Evolutionary conservation across 495 filamentous ascomycete species (phyloP), one percentile per base, ranked within the genome.

Genomic region (Chaetomidium leptoderma): DNA sequence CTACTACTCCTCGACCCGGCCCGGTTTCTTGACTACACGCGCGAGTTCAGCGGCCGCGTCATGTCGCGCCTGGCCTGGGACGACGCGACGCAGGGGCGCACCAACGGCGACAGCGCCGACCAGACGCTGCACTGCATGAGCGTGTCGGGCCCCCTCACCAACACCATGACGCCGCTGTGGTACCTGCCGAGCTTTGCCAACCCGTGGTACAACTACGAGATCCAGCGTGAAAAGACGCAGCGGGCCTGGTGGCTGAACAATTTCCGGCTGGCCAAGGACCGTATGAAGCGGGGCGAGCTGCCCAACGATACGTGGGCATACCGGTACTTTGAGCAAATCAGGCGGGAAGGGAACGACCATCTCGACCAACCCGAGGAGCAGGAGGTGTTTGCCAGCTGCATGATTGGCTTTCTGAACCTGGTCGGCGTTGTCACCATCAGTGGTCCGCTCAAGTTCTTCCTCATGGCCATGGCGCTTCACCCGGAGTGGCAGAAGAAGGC

Each of bases 21-120:
- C 0, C 74, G 72, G n/a, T 77, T 76, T 58, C 67, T 75, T 30
- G 63, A 69, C 17, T 72, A 76, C 62, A 70, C 73, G 8, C 68
- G 76, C 53, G 76, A 78, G 63, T 72, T 71, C 58, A 74, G 74
- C 35, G 74, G 74, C 0, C 74, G 76, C 29, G 69, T 78, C 53
- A 78, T 78, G 76, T 74, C 72, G 33, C 65, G 72, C 10, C 64
- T 78, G 6, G 74, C 76, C 27, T 78, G 74, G 74, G 76, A 76
- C 52, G 74, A 77, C 50, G 74, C 72, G 0, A 72, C 74, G 4
- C 72, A 74, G 43, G 76, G 76, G 8, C 66, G 64, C 29, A 47
- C 64, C 26, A 78, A 75, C 48, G 76, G 70, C 11, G 72, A 76
- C 9, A 72, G 68, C 59, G 76, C 76, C 32, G 74, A 76, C 66